These are phyloP conservation scores for Aschersonia sp. DNA, from an alignment of 2,329 filamentous ascomycete species.

Conservation along the genomic window DNA sequence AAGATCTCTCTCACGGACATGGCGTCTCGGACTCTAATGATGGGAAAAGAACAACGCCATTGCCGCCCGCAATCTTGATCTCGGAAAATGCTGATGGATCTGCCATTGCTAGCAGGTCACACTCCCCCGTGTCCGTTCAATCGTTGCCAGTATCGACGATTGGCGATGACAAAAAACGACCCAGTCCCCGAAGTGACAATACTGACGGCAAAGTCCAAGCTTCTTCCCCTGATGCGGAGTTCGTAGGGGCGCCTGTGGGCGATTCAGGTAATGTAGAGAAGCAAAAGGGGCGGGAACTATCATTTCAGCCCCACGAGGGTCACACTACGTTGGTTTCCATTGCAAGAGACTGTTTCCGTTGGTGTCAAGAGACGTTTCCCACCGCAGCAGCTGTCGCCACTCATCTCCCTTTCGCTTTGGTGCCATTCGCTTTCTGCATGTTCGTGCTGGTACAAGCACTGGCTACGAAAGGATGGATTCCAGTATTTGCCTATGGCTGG, in stretches of 20 bases:
- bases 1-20: not conserved
- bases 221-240: not conserved
- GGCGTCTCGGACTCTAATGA: not conserved
- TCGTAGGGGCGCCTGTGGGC: not conserved
- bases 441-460: constrained; percentile 60
- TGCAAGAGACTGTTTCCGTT: constrained; percentile 28
- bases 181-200: not conserved
- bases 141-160: not conserved
- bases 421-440: constrained; percentile 62
- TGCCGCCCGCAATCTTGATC: constrained; percentile 7
- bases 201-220: not conserved
- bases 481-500: constrained; percentile 60
- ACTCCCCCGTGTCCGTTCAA: not conserved
- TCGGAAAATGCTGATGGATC: constrained; percentile 6
- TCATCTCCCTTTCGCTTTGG: constrained; percentile 51
- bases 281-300: not conserved
- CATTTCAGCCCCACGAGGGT: constrained; percentile 3
- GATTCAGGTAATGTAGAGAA: constrained; percentile 1
- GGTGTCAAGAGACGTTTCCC: constrained; percentile 56
- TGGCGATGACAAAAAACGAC: not conserved
- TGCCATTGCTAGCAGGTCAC: constrained; percentile 1
- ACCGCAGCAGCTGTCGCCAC: constrained; percentile 49
- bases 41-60: not conserved
- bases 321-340: constrained; percentile 38
- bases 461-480: constrained; percentile 61